phyloP scores from a whole-genome alignment of 208 protist species.

The Acanthamoeba royreba region DNA sequence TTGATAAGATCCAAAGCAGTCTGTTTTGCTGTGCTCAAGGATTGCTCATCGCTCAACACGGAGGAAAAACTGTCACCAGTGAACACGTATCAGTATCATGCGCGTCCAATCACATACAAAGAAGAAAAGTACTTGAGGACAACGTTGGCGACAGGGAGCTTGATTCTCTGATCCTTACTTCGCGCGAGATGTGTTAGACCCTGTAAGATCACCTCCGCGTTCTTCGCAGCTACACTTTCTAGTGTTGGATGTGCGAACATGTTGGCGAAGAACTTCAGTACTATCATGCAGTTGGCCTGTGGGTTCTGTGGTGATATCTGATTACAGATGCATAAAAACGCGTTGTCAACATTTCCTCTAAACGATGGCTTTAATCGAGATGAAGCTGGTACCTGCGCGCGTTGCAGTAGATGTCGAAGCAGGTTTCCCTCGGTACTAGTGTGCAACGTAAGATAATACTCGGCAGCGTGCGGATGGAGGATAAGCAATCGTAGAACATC shows the following conservation, averaged over 20 bases:
- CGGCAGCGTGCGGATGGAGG: neutral
- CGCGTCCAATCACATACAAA: neutral
- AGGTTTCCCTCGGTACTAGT: neutral
- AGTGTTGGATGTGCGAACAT: neutral
- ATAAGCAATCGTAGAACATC: neutral
- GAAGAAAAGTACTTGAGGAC: neutral
- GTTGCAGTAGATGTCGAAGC: neutral
- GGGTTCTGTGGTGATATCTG: neutral
- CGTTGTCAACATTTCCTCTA: neutral
- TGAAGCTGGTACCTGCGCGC: neutral
- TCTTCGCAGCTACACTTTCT: neutral
- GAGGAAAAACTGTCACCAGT: neutral
- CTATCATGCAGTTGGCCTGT: conserved; percentile 7
- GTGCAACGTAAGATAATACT: neutral
- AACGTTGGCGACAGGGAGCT: neutral
- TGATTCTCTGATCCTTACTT: neutral
- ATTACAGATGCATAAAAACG: neutral
- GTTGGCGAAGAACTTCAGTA: conserved; percentile 31
- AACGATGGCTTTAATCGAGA: neutral
- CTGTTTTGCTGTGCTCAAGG: neutral
- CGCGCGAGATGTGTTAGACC: neutral
- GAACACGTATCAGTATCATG: neutral
- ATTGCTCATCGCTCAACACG: neutral
- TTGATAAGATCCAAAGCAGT: neutral
- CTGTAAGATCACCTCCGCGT: neutral